Base-by-base conservation (phyloP, 1,139 yeast genomes). In the Lodderomyces jiufengensis region DNA sequence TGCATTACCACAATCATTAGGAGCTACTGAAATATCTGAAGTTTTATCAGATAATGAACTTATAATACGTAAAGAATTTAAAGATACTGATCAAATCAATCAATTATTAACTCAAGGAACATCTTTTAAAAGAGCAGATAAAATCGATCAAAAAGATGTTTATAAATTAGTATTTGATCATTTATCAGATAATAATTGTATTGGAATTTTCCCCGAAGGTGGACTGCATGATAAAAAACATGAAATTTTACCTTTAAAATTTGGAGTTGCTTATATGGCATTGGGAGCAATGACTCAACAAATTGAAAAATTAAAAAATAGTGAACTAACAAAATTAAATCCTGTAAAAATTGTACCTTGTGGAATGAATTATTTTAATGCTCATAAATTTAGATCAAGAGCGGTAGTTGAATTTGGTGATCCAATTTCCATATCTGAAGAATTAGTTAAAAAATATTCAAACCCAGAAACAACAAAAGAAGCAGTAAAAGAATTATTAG, bases 251-350 rank as follows among this genome's bases (percentile, higher is more conserved):
- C 97, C 97, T 0, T 66, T 92, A 51, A 92, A 92, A 54, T 97
- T 97, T 0, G 98, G 98, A 39, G 97, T 92, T 12, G 97, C 97
- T 2, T 83, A 92, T 36, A 92, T 92, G 97, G 97, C 97, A 0
- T 66, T 92, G 14, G 97, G 97, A 13, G 94, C 97, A 0, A 74
- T 86, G 71, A n/a, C n/a, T n/a, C n/a, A n/a, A n/a, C n/a, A n/a
- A n/a, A n/a, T n/a, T n/a, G n/a, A n/a, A n/a, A n/a, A n/a, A n/a
- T n/a, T n/a, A n/a, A n/a, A n/a, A n/a, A n/a, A n/a, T n/a, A n/a
- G n/a, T n/a, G n/a, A n/a, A n/a, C n/a, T n/a, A n/a, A n/a, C n/a
- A n/a, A n/a, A n/a, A n/a, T n/a, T n/a, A n/a, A n/a, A n/a, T n/a
- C n/a, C n/a, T 34, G 88, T 92, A 7, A 81, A 83, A 48, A 84